Evolutionary conservation across 139 green algal genomes (phyloP).

Genomic region (Closterium sp.): DNA sequence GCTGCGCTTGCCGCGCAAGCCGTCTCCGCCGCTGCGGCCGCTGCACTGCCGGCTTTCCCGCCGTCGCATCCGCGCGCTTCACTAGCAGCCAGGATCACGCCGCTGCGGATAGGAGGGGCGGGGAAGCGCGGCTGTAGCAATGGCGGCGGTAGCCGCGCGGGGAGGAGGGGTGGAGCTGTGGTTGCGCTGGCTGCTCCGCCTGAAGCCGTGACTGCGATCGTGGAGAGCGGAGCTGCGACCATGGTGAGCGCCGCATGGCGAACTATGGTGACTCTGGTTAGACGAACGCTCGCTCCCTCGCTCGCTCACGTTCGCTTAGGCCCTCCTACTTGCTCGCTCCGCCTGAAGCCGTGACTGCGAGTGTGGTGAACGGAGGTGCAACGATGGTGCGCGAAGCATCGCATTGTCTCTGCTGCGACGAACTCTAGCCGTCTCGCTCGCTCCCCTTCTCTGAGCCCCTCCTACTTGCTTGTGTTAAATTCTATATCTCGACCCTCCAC

Average conservation of each 20-base stretch:
- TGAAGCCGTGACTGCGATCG: neutral
- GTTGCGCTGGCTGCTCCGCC: neutral
- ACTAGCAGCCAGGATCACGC: neutral
- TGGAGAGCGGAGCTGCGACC: too few relatives aligned
- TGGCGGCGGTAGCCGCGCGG: neutral
- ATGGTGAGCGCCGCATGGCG: too few relatives aligned
- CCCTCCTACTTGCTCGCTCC: too few relatives aligned
- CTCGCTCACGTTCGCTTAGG: too few relatives aligned
- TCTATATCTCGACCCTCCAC: too few relatives aligned
- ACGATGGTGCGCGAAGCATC: neutral
- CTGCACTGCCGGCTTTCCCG: neutral
- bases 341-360: neutral
- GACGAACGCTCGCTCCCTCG: too few relatives aligned
- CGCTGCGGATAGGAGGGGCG: neutral
- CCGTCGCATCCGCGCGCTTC: neutral
- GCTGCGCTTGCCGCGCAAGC: neutral
- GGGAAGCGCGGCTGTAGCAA: neutral
- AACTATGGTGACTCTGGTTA: too few relatives aligned
- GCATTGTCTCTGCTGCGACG: too few relatives aligned
- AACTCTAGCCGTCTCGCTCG: too few relatives aligned
- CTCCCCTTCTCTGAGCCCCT: too few relatives aligned
- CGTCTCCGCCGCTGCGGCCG: neutral
- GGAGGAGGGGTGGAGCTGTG: neutral
- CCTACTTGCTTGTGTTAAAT: too few relatives aligned
- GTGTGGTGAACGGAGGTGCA: too few relatives aligned